Evolutionary conservation across 306 rosid genomes (phyloP), one percentile per base, ranked within the genome.

Genomic region (Vigna unguiculata): DNA sequence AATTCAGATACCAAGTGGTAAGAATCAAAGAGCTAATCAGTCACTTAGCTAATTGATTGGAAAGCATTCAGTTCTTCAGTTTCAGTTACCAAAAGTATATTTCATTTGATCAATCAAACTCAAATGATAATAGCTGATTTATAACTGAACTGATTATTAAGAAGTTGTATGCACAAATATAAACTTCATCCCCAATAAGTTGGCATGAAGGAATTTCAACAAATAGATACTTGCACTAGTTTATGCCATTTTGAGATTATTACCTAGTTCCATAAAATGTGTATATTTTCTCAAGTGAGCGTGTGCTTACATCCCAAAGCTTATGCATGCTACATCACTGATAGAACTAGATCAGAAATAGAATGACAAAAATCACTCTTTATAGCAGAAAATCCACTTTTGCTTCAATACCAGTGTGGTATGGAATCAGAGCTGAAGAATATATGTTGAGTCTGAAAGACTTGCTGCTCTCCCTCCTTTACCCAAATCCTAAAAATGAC

Each of bases 11-110:
- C 54, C 46, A 43, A 58, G 58, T 15, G 45, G 59, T n/a, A 43
- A 16, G 55, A 74, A 74, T 19, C 4, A 25, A 25, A 21, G 30
- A 11, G 16, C 36, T 45, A 59, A 16, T 41, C 13, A 0, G 30
- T 46, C 36, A 46, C 11, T 74, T 60, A 15, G 51, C 15, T n/a
- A 57, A 73, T 43, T n/a, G 59, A 11, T 66, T 30, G 21, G 9
- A 53, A 61, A 3, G 25, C 22, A 65, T 55, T 67, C 69, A 17
- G n/a, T 54, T 78, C 62, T 78, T 46, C 15, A 21, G 13, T 57
- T 46, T 69, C 69, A 16, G 41, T 41, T 25, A 46, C 51, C 32
- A 41, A 53, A 54, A 24, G 17, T 41, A n/a, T 17, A 36, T 65
- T 38, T 51, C 9, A 11, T 72, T 55, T 55, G 11, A 55, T 54